Percentiles rank a stretch among this genome's conserved stretches.
These are phyloP conservation scores for Naganishia friedmannii DNA, from an alignment of 768 basidiomycete genomes.

Conservation along the genomic window DNA sequence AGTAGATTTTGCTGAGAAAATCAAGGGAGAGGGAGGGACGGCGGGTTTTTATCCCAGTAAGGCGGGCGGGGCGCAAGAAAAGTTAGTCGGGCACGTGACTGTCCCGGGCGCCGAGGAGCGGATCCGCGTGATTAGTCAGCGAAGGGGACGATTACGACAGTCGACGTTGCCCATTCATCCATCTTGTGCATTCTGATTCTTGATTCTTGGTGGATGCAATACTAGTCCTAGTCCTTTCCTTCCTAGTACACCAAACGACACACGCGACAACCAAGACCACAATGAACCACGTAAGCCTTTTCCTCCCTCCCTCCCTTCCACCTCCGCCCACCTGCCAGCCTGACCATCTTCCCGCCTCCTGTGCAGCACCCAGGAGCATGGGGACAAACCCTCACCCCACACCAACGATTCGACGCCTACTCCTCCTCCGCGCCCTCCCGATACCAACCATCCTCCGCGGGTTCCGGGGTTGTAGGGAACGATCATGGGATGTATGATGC, in stretches of 20 bases:
- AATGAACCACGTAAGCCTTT: conserved; percentile 29
- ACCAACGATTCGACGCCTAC: conserved; percentile 29
- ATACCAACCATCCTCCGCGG: not conserved
- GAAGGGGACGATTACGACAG: conserved; percentile 7
- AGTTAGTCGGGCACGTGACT: no score
- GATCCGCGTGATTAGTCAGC: not conserved
- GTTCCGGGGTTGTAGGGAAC: conserved; percentile 7
- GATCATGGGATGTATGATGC: conserved; percentile 20
- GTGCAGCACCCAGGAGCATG: conserved; percentile 45
- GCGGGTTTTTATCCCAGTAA: not conserved
- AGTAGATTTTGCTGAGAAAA: not conserved
- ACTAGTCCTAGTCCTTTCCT: not conserved
- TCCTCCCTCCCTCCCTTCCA: not conserved
- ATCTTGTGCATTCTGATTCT: not conserved
- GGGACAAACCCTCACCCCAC: conserved; percentile 39
- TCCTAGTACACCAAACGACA: not conserved
- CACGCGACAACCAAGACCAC: not conserved
- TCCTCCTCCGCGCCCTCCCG: conserved; percentile 1
- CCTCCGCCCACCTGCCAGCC: not conserved
- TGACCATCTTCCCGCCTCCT: not conserved
- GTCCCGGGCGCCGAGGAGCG: not conserved
- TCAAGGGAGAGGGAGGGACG: no score
- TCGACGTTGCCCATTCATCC: not conserved
- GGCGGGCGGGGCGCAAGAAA: no score
- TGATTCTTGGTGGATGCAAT: no score